Percentiles rank a stretch among this genome's conserved stretches.
Conservation (phyloP, 2,329 filamentous ascomycete species). For the Didymellaceae sp. region DNA sequence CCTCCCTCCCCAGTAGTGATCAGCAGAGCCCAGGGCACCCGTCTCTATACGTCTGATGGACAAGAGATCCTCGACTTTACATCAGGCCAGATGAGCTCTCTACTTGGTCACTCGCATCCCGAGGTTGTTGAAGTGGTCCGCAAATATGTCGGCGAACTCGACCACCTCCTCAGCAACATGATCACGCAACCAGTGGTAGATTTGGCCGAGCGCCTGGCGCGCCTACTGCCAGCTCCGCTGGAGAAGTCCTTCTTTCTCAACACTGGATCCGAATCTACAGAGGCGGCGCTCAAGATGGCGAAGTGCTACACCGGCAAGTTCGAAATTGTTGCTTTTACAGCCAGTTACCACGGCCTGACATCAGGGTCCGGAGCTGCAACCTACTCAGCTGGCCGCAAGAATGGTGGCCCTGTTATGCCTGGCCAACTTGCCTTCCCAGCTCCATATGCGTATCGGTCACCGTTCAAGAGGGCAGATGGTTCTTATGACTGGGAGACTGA, state of each 20-base stretch:
- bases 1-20: conserved; percentile 8
- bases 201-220: conserved; percentile 60
- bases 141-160: conserved; percentile 58
- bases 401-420: conserved; percentile 57
- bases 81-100: conserved; percentile 51
- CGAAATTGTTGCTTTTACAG: conserved; percentile 64
- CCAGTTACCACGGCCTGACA: conserved; percentile 65
- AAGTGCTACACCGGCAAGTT: conserved; percentile 67
- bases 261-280: conserved; percentile 57
- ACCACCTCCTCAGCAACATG: conserved; percentile 67
- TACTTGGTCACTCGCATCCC: conserved; percentile 64
- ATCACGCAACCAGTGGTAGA: conserved; percentile 63
- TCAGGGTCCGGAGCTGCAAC: conserved; percentile 57
- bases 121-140: conserved; percentile 63
- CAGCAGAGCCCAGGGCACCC: conserved; percentile 3
- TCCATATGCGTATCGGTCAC: conserved; percentile 67
- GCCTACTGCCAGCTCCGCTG: conserved; percentile 57
- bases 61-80: conserved; percentile 10
- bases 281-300: conserved; percentile 67
- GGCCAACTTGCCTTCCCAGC: conserved; percentile 65
- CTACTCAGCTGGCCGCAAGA: conserved; percentile 61
- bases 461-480: conserved; percentile 65
- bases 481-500: conserved; percentile 71
- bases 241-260: conserved; percentile 65
- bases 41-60: conserved; percentile 1